Base-by-base conservation (phyloP, 139 green algal genomes). In the Auxenochlorella pyrenoidosa region DNA sequence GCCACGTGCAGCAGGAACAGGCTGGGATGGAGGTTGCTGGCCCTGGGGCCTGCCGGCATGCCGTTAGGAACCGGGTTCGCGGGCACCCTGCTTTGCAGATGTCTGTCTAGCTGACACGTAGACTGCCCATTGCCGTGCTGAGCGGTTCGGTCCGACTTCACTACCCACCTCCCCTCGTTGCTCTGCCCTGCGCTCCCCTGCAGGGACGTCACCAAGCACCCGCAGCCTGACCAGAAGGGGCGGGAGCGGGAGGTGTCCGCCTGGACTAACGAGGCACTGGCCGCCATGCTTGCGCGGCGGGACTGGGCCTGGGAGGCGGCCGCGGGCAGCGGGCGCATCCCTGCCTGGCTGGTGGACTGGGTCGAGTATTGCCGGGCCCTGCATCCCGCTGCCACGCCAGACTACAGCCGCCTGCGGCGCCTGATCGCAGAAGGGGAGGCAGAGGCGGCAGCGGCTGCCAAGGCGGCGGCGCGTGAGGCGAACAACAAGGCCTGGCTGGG, bases 191-290 rank as follows among this genome's bases (percentile, higher is more conserved):
- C 63, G 30, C 10, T 22, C 41, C 82, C 79, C 15, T 12, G 72
- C 40, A 68, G 73, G 75, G 44, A 77, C 19, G n/a, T 86, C 34
- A 86, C 82, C 66, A 79, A 66, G 82, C 21, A 44, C 66, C 65
- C 44, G 82, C 21, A 44, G 54, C 18, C 63, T 38, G 59, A 75
- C 79, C 28, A 8, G 28, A 22, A 41, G 47, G 51, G 78, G 38
- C 36, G 38, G 36, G 36, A 32, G 19, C 38, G 36, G 15, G 59
- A 75, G 16, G 44, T 58, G 32, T 40, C 24, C 40, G 36, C 66
- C 78, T 85, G 80, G 80, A 76, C 22, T 5, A 10, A 3, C 19
- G 32, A 47, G 43, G 41, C 47, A 2, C 81, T 86, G 32, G 15
- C 1, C 1, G 36, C 19, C 30, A 86, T 86, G 59, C 75, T 76